These are phyloP conservation scores for Adenanthera pavonina DNA, from an alignment of 306 rosid species.

Conservation along the genomic window DNA sequence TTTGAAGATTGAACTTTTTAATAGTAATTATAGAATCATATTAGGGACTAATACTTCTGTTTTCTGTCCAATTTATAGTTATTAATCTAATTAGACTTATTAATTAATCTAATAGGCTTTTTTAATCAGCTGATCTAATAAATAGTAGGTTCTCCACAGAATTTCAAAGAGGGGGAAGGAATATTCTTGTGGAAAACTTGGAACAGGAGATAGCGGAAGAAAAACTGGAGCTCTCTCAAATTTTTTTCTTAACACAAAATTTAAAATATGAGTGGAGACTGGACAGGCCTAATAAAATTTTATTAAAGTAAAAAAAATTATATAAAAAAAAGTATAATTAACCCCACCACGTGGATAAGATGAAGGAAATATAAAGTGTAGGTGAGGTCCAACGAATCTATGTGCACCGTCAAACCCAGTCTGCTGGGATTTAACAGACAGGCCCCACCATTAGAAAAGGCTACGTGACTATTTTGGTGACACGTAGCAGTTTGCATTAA, in stretches of 20 bases:
- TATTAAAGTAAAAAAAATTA: neutral
- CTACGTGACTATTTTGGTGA: conserved; percentile 10
- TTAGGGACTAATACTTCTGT: neutral
- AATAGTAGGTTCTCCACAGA: neutral
- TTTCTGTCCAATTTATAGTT: neutral
- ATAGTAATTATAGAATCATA: neutral
- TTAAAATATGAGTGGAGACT: neutral
- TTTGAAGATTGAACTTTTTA: too few relatives aligned
- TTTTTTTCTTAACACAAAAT: neutral
- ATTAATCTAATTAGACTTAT: neutral
- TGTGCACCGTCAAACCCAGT: conserved; percentile 33
- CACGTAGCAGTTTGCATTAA: conserved; percentile 26
- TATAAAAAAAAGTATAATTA: neutral
- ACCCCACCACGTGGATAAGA: neutral
- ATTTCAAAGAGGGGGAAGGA: neutral
- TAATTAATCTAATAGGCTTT: neutral
- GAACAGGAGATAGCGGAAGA: neutral
- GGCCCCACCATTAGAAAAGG: conserved; percentile 47
- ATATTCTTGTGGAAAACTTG: neutral
- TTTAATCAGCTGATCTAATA: too few relatives aligned
- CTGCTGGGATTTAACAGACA: conserved; percentile 76
- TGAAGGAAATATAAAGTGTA: neutral
- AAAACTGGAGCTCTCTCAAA: neutral
- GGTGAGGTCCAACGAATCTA: conserved; percentile 10
- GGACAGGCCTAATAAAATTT: neutral